Evolutionary conservation across 495 filamentous ascomycete genomes (phyloP), one percentile per base, ranked within the genome.

Genomic region (Penicillium egyptiacum): DNA sequence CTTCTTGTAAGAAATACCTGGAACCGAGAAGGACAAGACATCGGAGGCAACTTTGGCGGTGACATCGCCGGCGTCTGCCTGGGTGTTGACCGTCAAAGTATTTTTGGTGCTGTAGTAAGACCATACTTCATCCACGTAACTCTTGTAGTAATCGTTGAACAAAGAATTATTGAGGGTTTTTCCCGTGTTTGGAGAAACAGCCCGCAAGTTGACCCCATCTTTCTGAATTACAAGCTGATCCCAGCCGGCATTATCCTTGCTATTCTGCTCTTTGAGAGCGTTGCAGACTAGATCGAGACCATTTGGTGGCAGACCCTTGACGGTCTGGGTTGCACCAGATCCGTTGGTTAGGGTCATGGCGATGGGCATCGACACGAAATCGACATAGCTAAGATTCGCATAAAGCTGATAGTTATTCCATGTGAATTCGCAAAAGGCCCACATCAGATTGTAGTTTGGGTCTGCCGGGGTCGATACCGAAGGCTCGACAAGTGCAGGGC

Each of bases 341-440:
- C 76, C 72, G 60, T 80, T 83, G 33, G 72, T 74, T 6, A 92
- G 77, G 28, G 78, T 70, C 39, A 92, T 72, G 7, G 84, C 79
- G 50, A 90, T 82, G 10, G 88, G 87, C 10, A 89, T 59, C 49
- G 76, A 74, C 40, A 88, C 82, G 63, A 91, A 91, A 72, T 92
- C 88, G 39, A 92, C 88, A 60, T 86, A 87, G 51, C 76, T 81
- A 61, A 91, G 88, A 63, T 92, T 92, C 48, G 82, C 87, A 65
- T 87, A 92, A 4, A 91, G 76, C 70, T 90, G 83, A 19, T 69
- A 53, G 46, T 65, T 64, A 68, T 89, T 88, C 71, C 80, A 88
- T 3, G 88, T 92, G 68, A 91, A 89, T 66, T 92, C 88, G 70
- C 76, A 80, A 63, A 92, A 92, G 30, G 75, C 79, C 85, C 88